phyloP scores from a whole-genome alignment of 768 basidiomycete genomes.

The Lactifluus echinatus region DNA sequence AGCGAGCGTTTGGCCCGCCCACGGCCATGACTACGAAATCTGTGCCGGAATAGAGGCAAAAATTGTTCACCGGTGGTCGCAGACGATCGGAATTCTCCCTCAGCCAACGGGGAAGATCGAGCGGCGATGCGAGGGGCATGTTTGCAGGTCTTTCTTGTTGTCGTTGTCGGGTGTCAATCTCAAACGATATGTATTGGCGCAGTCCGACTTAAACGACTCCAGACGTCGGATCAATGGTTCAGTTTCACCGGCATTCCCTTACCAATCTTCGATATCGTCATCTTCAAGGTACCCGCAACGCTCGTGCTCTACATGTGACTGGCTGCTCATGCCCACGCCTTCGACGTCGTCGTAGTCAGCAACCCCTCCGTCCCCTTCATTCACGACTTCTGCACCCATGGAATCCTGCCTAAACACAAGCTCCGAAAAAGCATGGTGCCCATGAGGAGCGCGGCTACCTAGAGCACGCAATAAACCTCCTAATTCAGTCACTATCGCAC shows the following conservation, averaged over 20 bases:
- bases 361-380: slow-evolving; percentile 2
- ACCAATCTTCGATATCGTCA: slow-evolving; percentile 20
- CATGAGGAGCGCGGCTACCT: slow-evolving; percentile 6
- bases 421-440: slow-evolving; percentile 13
- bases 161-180: not conserved
- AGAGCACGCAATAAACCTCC: slow-evolving; percentile 9
- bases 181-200: not conserved
- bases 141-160: not conserved
- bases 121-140: slow-evolving; percentile 72
- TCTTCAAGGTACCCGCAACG: slow-evolving; percentile 15
- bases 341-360: not conserved
- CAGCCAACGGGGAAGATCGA: slow-evolving; percentile 90
- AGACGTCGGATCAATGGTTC: not conserved
- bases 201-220: too few relatives aligned
- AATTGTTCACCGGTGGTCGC: slow-evolving; percentile 90
- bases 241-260: too few relatives aligned
- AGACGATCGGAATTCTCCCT: slow-evolving; percentile 69
- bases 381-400: not conserved
- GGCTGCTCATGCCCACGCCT: not conserved
- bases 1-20: slow-evolving; percentile 90
- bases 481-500: slow-evolving; percentile 8
- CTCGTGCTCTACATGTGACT: not conserved
- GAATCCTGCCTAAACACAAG: slow-evolving; percentile 10
- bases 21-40: slow-evolving; percentile 96
- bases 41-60: slow-evolving; percentile 67